Percentiles rank a stretch among this genome's conserved stretches.
Conservation (phyloP, 2,329 filamentous ascomycete genomes). For the Epichloe uncinata region DNA sequence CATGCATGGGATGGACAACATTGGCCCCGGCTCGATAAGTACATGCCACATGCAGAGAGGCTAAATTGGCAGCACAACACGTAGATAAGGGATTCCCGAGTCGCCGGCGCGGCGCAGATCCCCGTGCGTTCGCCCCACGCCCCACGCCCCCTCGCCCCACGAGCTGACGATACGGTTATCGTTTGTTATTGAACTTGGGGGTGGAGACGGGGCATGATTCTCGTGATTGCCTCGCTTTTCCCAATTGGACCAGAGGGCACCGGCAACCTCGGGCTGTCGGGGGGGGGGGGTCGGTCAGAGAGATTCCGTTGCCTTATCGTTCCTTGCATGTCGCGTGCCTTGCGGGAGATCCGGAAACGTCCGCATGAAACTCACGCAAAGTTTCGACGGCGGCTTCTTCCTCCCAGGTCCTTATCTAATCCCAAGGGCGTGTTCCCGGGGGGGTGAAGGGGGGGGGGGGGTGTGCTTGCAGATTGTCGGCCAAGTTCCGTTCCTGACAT, state of each 20-base stretch:
- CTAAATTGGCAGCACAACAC: background rate
- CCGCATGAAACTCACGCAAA: background rate
- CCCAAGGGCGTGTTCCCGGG: no score
- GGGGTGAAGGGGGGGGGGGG: no score
- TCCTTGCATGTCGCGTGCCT: no score
- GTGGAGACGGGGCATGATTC: no score
- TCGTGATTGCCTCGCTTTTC: no score
- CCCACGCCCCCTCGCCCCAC: no score
- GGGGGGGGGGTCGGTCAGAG: background rate
- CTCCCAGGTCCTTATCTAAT: no score
- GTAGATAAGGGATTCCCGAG: slow-evolving; percentile 2
- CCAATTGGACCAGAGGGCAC: background rate
- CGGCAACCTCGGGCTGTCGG: background rate
- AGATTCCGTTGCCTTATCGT: no score
- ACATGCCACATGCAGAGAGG: background rate
- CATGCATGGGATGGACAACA: background rate
- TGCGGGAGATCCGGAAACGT: background rate
- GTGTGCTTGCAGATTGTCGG: no score
- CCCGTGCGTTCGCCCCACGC: background rate
- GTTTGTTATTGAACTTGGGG: no score
- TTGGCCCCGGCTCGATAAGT: background rate
- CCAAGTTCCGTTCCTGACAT: no score
- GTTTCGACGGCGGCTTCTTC: background rate
- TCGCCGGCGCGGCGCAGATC: slow-evolving; percentile 3
- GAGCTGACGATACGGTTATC: no score